Conservation (phyloP, 106 monocot genomes). For the Vanilla planifolia region DNA sequence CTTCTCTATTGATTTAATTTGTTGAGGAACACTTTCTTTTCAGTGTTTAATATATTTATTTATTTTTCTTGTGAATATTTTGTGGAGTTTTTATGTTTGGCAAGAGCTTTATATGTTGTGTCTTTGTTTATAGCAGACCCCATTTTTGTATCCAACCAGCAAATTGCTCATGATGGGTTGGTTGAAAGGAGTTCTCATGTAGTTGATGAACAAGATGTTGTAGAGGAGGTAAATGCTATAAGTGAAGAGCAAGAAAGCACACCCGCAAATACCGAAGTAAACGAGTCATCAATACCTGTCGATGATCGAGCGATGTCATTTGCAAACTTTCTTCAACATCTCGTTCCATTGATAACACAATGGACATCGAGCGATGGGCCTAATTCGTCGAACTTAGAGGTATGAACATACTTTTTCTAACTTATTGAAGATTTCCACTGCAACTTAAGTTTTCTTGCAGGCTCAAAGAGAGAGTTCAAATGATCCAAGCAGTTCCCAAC, state of each 20-base stretch:
- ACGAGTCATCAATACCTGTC: neutral
- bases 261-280: neutral
- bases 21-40: too few species aligned
- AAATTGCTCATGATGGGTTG: too few species aligned
- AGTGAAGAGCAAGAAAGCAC: conserved; percentile 4
- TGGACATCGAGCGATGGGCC: neutral
- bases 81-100: too few species aligned
- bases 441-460: conserved; percentile 7
- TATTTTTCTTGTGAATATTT: too few species aligned
- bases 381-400: conserved; percentile 7
- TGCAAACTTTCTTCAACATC: conserved; percentile 16
- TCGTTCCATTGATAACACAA: conserved; percentile 18
- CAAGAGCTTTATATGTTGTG: neutral
- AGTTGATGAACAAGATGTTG: conserved; percentile 4
- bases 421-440: neutral
- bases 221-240: neutral
- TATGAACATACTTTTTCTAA: neutral
- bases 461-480: neutral
- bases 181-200: neutral
- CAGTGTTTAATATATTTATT: too few species aligned
- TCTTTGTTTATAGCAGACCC: neutral
- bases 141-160: neutral
- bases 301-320: conserved; percentile 17
- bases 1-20: too few species aligned
- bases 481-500: conserved; percentile 12